Evolutionary conservation across 2,329 filamentous ascomycete species (phyloP).

Genomic region (Paraphaeosphaeria sporulosa): DNA sequence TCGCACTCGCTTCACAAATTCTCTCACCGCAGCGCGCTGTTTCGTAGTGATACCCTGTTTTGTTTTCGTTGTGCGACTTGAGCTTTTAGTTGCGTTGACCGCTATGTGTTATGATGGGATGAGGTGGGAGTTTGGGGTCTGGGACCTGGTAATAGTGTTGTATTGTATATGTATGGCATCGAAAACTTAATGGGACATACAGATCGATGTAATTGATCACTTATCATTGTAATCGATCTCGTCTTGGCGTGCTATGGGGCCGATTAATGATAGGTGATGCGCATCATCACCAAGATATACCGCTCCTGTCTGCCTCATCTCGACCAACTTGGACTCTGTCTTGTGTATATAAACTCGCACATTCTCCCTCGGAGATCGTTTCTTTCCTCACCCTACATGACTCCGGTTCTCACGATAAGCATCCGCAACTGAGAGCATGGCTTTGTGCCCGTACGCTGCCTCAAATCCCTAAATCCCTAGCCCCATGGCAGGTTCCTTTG

Average conservation of each 20-base stretch:
- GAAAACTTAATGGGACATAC: not conserved
- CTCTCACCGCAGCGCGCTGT: slow-evolving; percentile 26
- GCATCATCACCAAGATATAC: not conserved
- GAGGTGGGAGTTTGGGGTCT: not conserved
- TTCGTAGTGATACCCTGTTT: slow-evolving; percentile 16
- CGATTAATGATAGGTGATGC: too few relatives aligned
- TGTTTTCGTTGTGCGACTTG: not conserved
- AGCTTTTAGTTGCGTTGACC: not conserved
- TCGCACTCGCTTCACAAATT: slow-evolving; percentile 39
- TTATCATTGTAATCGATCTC: not conserved
- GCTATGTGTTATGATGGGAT: not conserved
- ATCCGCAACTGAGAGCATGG: accelerated
- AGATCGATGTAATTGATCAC: not conserved
- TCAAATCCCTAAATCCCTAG: not conserved
- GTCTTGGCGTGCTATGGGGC: too few relatives aligned
- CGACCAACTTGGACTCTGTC: not conserved
- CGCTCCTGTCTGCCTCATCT: not conserved
- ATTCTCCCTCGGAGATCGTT: not conserved
- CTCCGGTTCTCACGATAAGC: not conserved
- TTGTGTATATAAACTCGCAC: not conserved
- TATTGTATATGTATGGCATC: not conserved
- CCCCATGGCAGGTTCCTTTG: not conserved
- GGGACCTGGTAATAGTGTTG: not conserved
- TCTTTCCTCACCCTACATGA: not conserved
- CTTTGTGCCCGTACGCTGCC: not conserved